These are phyloP conservation scores for Rhytidhysteron rufulum DNA, from an alignment of 2,329 filamentous ascomycete genomes.

Conservation along the genomic window DNA sequence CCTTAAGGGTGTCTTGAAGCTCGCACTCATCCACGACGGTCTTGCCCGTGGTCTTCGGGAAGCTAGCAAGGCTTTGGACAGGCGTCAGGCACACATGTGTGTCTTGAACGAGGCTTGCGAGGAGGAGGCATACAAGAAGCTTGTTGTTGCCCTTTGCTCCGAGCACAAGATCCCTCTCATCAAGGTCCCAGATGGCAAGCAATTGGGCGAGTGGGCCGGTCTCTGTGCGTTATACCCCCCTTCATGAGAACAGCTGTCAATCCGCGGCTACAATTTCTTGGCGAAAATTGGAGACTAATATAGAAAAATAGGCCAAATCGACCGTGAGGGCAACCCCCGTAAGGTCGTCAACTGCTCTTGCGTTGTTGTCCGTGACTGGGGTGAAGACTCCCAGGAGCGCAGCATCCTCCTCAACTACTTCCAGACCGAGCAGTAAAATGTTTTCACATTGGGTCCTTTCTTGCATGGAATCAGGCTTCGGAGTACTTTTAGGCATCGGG, in stretches of 20 bases:
- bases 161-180: constrained; percentile 99
- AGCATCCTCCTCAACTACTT: constrained; percentile 99
- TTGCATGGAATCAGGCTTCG: not conserved
- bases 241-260: no score
- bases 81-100: constrained; percentile 99
- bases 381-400: constrained; percentile 99
- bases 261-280: no score
- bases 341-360: constrained; percentile 99
- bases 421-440: constrained; percentile 69
- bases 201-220: constrained; percentile 99
- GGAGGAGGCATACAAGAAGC: constrained; percentile 99
- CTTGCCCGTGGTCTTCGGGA: constrained; percentile 97
- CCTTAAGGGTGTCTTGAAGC: constrained; percentile 97
- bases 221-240: constrained; percentile 99
- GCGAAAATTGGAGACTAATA: constrained; percentile 2
- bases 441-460: constrained; percentile 5
- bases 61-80: constrained; percentile 97
- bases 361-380: constrained; percentile 99
- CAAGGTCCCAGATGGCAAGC: constrained; percentile 99
- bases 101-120: constrained; percentile 99
- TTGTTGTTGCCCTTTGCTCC: constrained; percentile 95
- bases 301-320: constrained; percentile 72
- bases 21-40: constrained; percentile 98
- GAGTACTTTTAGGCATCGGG: not conserved
- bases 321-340: constrained; percentile 98